Conservation (phyloP, 768 basidiomycete species). For the Amanita rubescens region DNA sequence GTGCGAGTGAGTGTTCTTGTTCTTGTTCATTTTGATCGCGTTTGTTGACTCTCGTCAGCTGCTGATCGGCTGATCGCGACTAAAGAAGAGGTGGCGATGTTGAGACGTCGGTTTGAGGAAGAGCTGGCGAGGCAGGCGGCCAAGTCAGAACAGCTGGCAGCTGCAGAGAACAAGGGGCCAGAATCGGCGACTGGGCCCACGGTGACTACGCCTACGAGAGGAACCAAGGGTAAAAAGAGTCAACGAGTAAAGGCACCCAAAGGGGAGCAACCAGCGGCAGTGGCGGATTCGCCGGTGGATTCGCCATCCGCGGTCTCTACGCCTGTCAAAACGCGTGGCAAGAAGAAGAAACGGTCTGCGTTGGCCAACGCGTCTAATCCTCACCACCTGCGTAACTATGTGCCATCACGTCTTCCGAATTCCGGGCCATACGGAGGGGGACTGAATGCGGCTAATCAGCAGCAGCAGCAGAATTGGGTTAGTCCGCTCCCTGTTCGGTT, state of each 20-base stretch:
- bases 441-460: conserved; percentile 23
- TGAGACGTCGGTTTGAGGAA: conserved; percentile 63
- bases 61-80: conserved; percentile 65
- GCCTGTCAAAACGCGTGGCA: conserved; percentile 19
- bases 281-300: not conserved
- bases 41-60: conserved; percentile 32
- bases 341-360: conserved; percentile 93
- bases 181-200: not conserved
- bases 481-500: conserved; percentile 61
- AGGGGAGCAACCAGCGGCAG: not conserved
- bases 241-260: not conserved
- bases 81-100: conserved; percentile 56
- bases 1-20: conserved; percentile 59
- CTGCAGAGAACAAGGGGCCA: conserved; percentile 8
- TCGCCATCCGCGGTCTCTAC: not conserved
- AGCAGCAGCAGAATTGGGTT: conserved; percentile 35
- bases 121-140: conserved; percentile 68
- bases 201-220: not conserved
- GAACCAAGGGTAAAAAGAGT: not conserved
- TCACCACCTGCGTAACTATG: conserved; percentile 91
- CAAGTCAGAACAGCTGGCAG: conserved; percentile 49
- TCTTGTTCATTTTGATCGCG: conserved; percentile 16
- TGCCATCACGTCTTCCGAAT: conserved; percentile 69
- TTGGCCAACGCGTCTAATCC: conserved; percentile 92
- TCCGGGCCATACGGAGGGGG: conserved; percentile 5